Conservation (phyloP, 2,329 filamentous ascomycete species). For the Paecilomyces fulvus region DNA sequence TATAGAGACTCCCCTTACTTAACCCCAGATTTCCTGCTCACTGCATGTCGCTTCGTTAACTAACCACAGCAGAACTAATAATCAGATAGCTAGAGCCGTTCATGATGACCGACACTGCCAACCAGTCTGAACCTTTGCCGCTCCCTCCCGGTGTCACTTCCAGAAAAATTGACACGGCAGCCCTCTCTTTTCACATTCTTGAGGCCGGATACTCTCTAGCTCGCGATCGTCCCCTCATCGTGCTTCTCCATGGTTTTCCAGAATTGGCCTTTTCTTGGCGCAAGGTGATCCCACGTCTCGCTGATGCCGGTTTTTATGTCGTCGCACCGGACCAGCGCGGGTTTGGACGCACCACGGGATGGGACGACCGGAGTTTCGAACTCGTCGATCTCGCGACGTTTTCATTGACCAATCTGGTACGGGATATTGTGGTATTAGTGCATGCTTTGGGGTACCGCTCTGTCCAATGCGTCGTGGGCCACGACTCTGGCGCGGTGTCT, state of each 20-base stretch:
- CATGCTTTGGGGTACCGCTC: slow-evolving; percentile 51
- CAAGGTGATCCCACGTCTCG: slow-evolving; percentile 52
- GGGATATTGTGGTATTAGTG: slow-evolving; percentile 55
- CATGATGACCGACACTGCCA: slow-evolving; percentile 1
- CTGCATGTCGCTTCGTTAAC: not conserved
- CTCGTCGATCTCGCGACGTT: slow-evolving; percentile 51
- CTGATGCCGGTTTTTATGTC: slow-evolving; percentile 53
- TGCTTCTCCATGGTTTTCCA: slow-evolving; percentile 60
- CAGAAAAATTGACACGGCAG: slow-evolving; percentile 50
- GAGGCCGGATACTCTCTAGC: slow-evolving; percentile 41
- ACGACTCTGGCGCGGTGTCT: slow-evolving; percentile 58
- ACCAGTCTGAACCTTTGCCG: slow-evolving; percentile 38
- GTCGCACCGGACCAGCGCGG: slow-evolving; percentile 61
- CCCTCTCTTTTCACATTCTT: slow-evolving; percentile 55
- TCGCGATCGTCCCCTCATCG: slow-evolving; percentile 44
- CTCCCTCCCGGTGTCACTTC: slow-evolving; percentile 49
- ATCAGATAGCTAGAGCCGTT: not conserved
- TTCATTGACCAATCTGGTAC: slow-evolving; percentile 49
- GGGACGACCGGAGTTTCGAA: slow-evolving; percentile 44
- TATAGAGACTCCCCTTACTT: not conserved
- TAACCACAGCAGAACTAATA: not conserved
- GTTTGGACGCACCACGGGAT: slow-evolving; percentile 57
- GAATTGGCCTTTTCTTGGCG: slow-evolving; percentile 64
- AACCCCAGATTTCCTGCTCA: not conserved
- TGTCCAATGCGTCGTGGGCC: slow-evolving; percentile 54